Percentiles rank a stretch among this genome's conserved stretches.
Evolutionary conservation across 768 basidiomycete species (phyloP).

Genomic region (Termitomyces sp.): DNA sequence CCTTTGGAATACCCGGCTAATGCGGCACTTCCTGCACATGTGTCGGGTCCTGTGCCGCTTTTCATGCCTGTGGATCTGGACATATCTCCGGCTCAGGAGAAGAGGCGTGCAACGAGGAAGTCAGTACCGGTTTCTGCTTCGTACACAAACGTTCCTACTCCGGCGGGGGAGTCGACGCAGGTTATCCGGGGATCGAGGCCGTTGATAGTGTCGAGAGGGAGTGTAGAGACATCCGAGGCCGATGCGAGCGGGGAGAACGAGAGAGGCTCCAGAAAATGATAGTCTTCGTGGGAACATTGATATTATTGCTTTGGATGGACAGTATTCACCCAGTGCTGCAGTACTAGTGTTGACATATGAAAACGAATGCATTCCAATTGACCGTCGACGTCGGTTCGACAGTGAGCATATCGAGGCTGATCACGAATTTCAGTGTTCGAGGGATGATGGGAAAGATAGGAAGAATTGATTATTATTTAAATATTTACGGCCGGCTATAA

Average conservation of each 20-base stretch:
- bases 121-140: slow-evolving; percentile 7
- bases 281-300: neutral
- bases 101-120: slow-evolving; percentile 7
- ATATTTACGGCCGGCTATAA: no score
- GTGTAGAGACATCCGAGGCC: neutral
- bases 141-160: slow-evolving; percentile 3
- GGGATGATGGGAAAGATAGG: no score
- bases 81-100: slow-evolving; percentile 3
- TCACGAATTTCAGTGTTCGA: no score
- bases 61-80: slow-evolving; percentile 17
- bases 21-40: slow-evolving; percentile 13
- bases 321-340: neutral
- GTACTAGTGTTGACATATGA: neutral
- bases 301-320: neutral
- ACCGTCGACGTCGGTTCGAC: no score
- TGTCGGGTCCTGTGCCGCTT: slow-evolving; percentile 14
- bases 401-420: no score
- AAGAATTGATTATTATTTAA: no score
- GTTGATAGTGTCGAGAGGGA: neutral
- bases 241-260: neutral
- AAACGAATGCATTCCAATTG: neutral
- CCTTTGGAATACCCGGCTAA: slow-evolving; percentile 15
- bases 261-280: neutral
- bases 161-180: neutral
- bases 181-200: slow-evolving; percentile 6